A percentile compares a stretch with the other conserved stretches of the same genome.
phyloP scores from a whole-genome alignment of 2,329 filamentous ascomycete genomes.

The Pestalotiopsis sp. region DNA sequence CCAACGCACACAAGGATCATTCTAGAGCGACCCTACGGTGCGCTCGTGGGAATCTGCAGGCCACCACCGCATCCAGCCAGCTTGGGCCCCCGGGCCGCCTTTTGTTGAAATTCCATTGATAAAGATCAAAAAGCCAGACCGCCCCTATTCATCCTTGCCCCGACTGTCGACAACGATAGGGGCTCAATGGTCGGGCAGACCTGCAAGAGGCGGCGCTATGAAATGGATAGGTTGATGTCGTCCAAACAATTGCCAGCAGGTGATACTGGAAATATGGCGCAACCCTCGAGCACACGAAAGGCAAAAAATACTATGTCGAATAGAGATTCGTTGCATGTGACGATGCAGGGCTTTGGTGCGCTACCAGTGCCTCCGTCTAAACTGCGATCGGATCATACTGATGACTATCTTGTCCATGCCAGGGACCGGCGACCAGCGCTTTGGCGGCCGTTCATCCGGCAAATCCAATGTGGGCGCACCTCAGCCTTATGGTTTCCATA shows the following conservation, averaged over 20 bases:
- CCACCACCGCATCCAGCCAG: not conserved
- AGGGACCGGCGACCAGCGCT: too few relatives aligned
- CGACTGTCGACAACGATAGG: not conserved
- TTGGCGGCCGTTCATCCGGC: too few relatives aligned
- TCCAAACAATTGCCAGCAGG: not conserved
- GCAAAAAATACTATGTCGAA: not conserved
- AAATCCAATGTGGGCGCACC: not conserved
- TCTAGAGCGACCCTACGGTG: conserved; percentile 5
- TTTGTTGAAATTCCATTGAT: not conserved
- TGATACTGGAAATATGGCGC: not conserved
- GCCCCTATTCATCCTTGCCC: conserved; percentile 4
- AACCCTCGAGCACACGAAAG: not conserved
- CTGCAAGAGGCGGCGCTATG: not conserved
- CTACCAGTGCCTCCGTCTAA: too few relatives aligned
- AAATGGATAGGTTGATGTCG: not conserved
- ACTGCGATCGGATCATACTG: too few relatives aligned
- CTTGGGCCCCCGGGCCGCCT: not conserved
- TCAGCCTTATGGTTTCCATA: conserved; percentile 6
- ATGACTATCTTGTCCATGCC: too few relatives aligned
- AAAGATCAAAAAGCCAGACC: conserved; percentile 1
- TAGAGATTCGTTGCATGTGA: not conserved
- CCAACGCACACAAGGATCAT: not conserved
- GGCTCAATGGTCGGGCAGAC: not conserved
- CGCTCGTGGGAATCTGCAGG: conserved; percentile 3
- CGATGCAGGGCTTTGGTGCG: not conserved